phyloP scores from a whole-genome alignment of 108 stramenopile species.

The Cyclotella choctawhatcheeana region DNA sequence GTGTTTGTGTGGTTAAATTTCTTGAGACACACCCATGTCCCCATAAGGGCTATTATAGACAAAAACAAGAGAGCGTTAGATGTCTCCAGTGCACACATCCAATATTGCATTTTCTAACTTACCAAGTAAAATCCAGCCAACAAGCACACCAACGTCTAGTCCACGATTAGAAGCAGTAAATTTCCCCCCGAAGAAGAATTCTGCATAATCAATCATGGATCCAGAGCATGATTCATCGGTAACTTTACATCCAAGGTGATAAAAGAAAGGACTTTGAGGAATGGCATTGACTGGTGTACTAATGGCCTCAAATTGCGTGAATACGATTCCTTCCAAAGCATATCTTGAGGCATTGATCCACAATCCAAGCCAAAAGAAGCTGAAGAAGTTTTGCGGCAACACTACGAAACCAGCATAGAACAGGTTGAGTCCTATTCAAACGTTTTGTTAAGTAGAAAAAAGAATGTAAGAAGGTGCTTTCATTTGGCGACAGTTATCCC shows the following conservation, averaged over 20 bases:
- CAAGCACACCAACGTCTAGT: slow-evolving; percentile 39
- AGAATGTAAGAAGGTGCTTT: too few species aligned
- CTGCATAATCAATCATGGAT: slow-evolving; percentile 29
- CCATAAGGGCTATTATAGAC: slow-evolving; percentile 8
- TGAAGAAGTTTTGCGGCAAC: slow-evolving; percentile 60
- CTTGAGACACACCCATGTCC: slow-evolving; percentile 15
- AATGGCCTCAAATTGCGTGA: slow-evolving; percentile 38
- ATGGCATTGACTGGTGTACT: slow-evolving; percentile 18
- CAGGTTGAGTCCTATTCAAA: slow-evolving; percentile 79
- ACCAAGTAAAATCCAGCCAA: slow-evolving; percentile 12
- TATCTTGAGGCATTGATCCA: slow-evolving; percentile 40
- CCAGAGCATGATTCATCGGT: slow-evolving; percentile 16
- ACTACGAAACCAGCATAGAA: slow-evolving; percentile 83
- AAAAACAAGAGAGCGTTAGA: too few species aligned
- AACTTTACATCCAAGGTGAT: slow-evolving; percentile 25
- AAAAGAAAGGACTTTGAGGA: slow-evolving; percentile 30
- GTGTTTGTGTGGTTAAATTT: slow-evolving; percentile 9
- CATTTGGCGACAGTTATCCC: too few species aligned
- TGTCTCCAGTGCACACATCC: too few species aligned
- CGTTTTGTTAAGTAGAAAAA: too few species aligned
- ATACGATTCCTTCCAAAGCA: slow-evolving; percentile 40
- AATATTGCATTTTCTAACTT: too few species aligned
- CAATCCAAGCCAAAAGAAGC: slow-evolving; percentile 25
- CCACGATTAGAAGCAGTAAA: slow-evolving; percentile 31
- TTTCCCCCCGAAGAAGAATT: slow-evolving; percentile 47